Evolutionary conservation across 2,329 filamentous ascomycete species (phyloP).

Genomic region (Microascus cirrosus): DNA sequence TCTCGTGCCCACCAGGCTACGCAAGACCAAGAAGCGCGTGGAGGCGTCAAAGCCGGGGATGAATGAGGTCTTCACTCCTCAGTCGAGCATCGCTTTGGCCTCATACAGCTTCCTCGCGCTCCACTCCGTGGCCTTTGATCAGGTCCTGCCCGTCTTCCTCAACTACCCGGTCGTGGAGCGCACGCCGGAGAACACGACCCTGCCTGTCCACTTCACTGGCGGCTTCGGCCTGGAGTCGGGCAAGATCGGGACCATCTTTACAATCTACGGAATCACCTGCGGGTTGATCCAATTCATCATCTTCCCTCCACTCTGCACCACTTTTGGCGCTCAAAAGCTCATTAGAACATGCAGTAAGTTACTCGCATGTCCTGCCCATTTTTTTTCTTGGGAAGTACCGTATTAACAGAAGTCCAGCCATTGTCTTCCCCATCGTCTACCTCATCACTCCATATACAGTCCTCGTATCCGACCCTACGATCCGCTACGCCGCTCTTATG

Average conservation of each 20-base stretch:
- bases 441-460: conserved; percentile 72
- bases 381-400: not conserved
- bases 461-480: conserved; percentile 35
- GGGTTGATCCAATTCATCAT: conserved; percentile 77
- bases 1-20: conserved; percentile 29
- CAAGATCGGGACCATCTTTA: conserved; percentile 77
- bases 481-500: conserved; percentile 53
- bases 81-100: conserved; percentile 64
- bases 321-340: conserved; percentile 64
- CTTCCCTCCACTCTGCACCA: conserved; percentile 65
- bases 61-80: conserved; percentile 58
- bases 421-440: conserved; percentile 66
- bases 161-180: conserved; percentile 56
- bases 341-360: conserved; percentile 49
- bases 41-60: conserved; percentile 24
- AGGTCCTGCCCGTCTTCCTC: conserved; percentile 79
- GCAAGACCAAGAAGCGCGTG: conserved; percentile 10
- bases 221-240: conserved; percentile 67
- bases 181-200: conserved; percentile 43
- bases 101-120: conserved; percentile 73
- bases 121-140: conserved; percentile 77
- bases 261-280: conserved; percentile 66
- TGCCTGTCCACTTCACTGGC: conserved; percentile 73
- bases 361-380: not conserved
- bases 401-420: conserved; percentile 20